phyloP scores from a whole-genome alignment of 768 basidiomycete species.

The Russula griseocarnosa region DNA sequence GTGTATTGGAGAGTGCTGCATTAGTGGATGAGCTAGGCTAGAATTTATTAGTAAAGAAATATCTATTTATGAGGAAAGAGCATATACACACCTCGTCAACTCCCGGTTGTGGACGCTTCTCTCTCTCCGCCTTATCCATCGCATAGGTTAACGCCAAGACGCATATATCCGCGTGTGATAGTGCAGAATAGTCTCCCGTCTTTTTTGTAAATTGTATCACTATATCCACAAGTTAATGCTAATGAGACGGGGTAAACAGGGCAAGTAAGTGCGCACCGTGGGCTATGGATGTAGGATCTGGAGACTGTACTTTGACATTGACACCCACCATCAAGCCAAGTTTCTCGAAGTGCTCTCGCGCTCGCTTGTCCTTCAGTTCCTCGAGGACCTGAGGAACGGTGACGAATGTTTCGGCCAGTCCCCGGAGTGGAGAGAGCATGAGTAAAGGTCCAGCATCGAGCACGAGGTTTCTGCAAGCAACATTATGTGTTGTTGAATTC shows the following conservation, averaged over 20 bases:
- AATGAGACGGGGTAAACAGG: background rate
- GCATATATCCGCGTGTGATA: conserved; percentile 87
- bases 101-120: conserved; percentile 31
- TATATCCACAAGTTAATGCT: conserved; percentile 36
- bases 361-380: conserved; percentile 85
- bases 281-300: conserved; percentile 64
- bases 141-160: conserved; percentile 85
- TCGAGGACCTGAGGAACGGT: conserved; percentile 88
- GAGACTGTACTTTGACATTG: conserved; percentile 62
- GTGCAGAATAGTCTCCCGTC: conserved; percentile 91
- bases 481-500: conserved; percentile 31
- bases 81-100: conserved; percentile 31
- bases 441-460: conserved; percentile 93
- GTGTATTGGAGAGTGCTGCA: background rate
- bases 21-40: conserved; percentile 7
- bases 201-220: conserved; percentile 91
- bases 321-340: conserved; percentile 75
- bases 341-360: conserved; percentile 80
- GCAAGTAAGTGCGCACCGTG: conserved; percentile 43
- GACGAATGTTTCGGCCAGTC: conserved; percentile 77
- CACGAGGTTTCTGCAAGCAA: conserved; percentile 72
- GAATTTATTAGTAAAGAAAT: background rate
- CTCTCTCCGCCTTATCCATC: conserved; percentile 54
- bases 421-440: conserved; percentile 83
- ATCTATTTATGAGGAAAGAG: background rate